A percentile compares a stretch with the other conserved stretches of the same genome.
phyloP scores from a whole-genome alignment of 176 grass and related monocot species.

The Musa troglodytarum region DNA sequence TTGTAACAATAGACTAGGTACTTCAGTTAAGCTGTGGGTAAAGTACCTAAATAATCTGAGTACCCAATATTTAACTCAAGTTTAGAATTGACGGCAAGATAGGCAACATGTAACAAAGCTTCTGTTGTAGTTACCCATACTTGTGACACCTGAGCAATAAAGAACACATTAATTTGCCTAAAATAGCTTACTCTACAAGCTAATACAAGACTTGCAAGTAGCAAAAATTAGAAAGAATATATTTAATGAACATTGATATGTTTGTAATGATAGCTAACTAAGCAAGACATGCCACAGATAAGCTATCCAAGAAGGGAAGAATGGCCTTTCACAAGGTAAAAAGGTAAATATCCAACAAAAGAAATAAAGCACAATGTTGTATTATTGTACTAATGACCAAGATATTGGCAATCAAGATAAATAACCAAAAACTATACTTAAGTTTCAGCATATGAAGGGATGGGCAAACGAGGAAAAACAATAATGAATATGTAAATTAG shows the following conservation, averaged over 20 bases:
- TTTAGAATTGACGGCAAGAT: conserved; percentile 54
- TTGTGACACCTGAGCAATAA: conserved; percentile 73
- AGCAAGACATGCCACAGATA: not conserved
- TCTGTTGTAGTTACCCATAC: conserved; percentile 51
- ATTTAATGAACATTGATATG: not conserved
- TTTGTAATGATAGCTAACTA: not conserved
- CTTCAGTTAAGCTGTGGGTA: not conserved
- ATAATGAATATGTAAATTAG: no score
- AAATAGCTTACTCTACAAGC: not conserved
- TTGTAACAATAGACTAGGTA: not conserved
- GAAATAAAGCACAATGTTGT: no score
- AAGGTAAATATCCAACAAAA: no score
- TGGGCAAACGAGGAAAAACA: no score
- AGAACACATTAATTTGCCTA: not conserved
- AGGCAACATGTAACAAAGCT: conserved; percentile 58
- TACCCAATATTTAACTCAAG: conserved; percentile 67
- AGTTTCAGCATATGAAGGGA: no score
- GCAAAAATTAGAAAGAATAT: not conserved
- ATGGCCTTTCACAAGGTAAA: no score
- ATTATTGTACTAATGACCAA: no score
- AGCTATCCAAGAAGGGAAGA: not conserved
- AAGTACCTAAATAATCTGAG: conserved; percentile 86
- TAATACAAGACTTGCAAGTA: not conserved
- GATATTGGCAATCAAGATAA: no score
- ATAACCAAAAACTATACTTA: no score